phyloP scores from a whole-genome alignment of 176 grass and related monocot species.

The Aegilops sharonensis region DNA sequence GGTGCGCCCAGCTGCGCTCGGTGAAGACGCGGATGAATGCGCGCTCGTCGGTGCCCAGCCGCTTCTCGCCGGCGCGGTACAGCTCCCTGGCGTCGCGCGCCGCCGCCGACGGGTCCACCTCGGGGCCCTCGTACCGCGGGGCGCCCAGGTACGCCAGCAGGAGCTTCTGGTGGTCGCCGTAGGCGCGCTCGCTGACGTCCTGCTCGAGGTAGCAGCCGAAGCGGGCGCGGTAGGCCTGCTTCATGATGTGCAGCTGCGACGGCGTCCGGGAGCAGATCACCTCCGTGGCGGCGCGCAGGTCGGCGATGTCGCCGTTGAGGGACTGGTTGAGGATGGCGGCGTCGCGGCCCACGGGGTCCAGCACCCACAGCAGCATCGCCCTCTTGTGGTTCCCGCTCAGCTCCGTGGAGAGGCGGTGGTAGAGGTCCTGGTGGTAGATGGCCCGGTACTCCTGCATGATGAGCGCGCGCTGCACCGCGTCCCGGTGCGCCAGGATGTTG shows the following conservation, averaged over 20 bases:
- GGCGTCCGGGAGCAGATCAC: conserved; percentile 76
- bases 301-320: conserved; percentile 46
- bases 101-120: conserved; percentile 37
- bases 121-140: conserved; percentile 40
- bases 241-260: conserved; percentile 54
- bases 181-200: conserved; percentile 47
- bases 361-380: conserved; percentile 77
- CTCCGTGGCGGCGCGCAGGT: conserved; percentile 64
- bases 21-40: conserved; percentile 69
- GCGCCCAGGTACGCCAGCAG: conserved; percentile 51
- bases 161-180: conserved; percentile 82
- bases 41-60: conserved; percentile 80
- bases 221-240: conserved; percentile 49
- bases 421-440: conserved; percentile 58
- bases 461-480: conserved; percentile 45
- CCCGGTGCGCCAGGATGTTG: conserved; percentile 72
- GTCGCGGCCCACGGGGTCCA: conserved; percentile 73
- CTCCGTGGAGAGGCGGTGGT: conserved; percentile 56
- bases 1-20: conserved; percentile 58
- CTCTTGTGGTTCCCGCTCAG: conserved; percentile 66
- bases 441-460: conserved; percentile 71
- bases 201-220: conserved; percentile 62
- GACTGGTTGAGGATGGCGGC: conserved; percentile 60
- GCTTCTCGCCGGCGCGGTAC: conserved; percentile 71
- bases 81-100: conserved; percentile 59